A percentile compares a stretch with the other conserved stretches of the same genome.
These are phyloP conservation scores for Macrocystidia cucumis DNA, from an alignment of 1,284 basidiomycete species.

Conservation along the genomic window DNA sequence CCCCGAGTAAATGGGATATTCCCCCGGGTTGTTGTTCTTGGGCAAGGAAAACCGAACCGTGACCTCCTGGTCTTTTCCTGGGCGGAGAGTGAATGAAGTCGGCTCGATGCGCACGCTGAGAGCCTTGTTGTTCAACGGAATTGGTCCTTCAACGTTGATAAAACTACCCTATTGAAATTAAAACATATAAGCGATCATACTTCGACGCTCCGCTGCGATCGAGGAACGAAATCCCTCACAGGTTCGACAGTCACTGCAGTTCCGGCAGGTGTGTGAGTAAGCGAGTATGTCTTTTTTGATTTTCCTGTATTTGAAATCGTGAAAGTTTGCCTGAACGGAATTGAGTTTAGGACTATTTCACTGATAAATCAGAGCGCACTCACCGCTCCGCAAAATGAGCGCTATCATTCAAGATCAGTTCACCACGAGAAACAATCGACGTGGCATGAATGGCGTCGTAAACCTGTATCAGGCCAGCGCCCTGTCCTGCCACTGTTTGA, in stretches of 20 bases:
- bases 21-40: conserved; percentile 30
- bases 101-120: too few species aligned
- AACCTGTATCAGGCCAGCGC: conserved; percentile 60
- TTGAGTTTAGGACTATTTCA: conserved; percentile 4
- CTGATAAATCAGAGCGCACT: conserved; percentile 13
- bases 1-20: conserved; percentile 53
- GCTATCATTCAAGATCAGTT: conserved; percentile 67
- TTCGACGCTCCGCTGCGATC: too few species aligned
- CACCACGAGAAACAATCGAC: conserved; percentile 48
- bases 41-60: conserved; percentile 33
- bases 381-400: conserved; percentile 41
- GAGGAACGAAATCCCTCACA: too few species aligned
- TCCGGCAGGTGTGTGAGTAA: conserved; percentile 46
- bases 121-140: too few species aligned
- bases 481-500: conserved; percentile 57
- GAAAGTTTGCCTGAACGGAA: conserved; percentile 33
- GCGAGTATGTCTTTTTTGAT: conserved; percentile 31
- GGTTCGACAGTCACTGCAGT: conserved; percentile 38
- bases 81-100: conserved; percentile 24
- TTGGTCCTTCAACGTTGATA: too few species aligned
- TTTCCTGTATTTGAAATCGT: conserved; percentile 39
- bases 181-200: too few species aligned
- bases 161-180: too few species aligned
- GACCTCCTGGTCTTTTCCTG: conserved; percentile 24
- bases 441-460: conserved; percentile 52